Base-by-base conservation (phyloP, 345 rosid genomes). In the Viola odorata region DNA sequence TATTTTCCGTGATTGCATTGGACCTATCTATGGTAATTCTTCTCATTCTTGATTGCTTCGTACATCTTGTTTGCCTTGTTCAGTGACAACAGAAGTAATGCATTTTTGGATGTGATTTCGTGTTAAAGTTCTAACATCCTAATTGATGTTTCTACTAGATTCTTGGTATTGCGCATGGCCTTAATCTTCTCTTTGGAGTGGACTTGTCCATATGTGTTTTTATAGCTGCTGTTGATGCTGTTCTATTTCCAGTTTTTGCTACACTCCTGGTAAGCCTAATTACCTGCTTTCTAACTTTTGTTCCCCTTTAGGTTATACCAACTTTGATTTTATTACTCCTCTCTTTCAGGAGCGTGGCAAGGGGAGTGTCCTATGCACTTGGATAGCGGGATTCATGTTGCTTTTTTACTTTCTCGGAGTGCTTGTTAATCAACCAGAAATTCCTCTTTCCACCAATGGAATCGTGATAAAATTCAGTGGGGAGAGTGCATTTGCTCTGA, bases 131-230 rank as follows among this genome's bases (percentile, higher is more conserved):
- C 58, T 63, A 53, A 66, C 63, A 39, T 63, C 49, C 54, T 58
- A 71, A 62, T 66, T 57, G 50, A 17, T 70, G 56, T 38, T 75
- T 74, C 55, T 51, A 57, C 76, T 71, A 95, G 99, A 79, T 95
- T 79, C 75, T 95, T 63, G 99, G 99, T 55, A 81, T 91, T 60
- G 97, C 95, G 4, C 94, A 91, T 75, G 96, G 85, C 6, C 85
- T 95, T 77, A 91, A 86, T 83, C 86, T 91, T 79, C 84, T 91
- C 58, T 59, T 85, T 12, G 95, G 97, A 67, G 68, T 88, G 79
- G 97, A 88, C 66, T 75, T 95, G 77, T 80, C 91, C 41, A 81
- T 95, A 9, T 77, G 91, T 41, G 79, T 95, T 55, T 81, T 95
- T 83, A 75, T 95, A 69, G 94, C 99, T 57, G 84, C 94, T 57